Conservation (phyloP, 768 basidiomycete genomes). For the Fistulinella prunicolor region DNA sequence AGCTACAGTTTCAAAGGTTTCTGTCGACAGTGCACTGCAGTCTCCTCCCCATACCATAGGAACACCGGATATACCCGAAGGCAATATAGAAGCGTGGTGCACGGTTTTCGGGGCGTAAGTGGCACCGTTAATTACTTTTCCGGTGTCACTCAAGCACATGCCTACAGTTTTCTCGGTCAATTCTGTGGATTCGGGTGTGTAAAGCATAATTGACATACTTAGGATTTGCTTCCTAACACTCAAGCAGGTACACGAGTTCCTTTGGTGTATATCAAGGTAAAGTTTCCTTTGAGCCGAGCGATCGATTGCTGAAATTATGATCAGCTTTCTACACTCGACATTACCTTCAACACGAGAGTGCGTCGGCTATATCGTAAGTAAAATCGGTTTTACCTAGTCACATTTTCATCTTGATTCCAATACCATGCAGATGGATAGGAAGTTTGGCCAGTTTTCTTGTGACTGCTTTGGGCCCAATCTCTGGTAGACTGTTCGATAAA, state of each 20-base stretch:
- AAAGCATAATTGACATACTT: rapidly evolving
- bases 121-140: neutral
- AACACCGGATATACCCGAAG: neutral
- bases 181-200: conserved; percentile 27
- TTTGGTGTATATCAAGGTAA: conserved; percentile 31
- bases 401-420: neutral
- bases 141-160: neutral
- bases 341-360: conserved; percentile 18
- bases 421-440: too few species aligned
- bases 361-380: conserved; percentile 26
- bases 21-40: too few species aligned
- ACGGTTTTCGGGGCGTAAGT: conserved; percentile 27
- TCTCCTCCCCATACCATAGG: too few species aligned
- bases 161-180: conserved; percentile 23
- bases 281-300: neutral
- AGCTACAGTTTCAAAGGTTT: neutral
- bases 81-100: conserved; percentile 23
- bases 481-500: too few species aligned
- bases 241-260: conserved; percentile 14
- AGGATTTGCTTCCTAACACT: neutral
- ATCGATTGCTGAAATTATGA: neutral
- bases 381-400: neutral
- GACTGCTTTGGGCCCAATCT: too few species aligned
- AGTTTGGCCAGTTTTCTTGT: too few species aligned
- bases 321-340: conserved; percentile 23